Conservation (phyloP, 495 filamentous ascomycete species). For the Thermothielavioides terrestris region DNA sequence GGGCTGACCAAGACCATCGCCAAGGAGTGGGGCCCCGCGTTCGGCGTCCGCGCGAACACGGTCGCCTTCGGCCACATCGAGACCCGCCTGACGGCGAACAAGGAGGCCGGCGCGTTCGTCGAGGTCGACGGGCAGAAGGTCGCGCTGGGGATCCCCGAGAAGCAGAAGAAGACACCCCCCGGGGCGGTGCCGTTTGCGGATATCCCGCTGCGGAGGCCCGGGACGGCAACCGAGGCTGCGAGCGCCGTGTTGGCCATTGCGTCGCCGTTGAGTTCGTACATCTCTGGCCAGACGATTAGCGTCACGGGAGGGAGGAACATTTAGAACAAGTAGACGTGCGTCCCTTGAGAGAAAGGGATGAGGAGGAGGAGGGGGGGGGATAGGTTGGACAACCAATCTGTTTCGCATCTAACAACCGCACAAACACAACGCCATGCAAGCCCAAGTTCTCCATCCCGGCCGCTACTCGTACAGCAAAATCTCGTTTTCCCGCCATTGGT, state of each 20-base stretch:
- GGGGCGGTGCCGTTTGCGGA: constrained; percentile 45
- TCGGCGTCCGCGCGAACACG: constrained; percentile 76
- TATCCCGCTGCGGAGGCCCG: constrained; percentile 69
- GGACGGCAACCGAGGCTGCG: constrained; percentile 70
- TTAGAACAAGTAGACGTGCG: constrained; percentile 32
- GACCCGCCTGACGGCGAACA: constrained; percentile 69
- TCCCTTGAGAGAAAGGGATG: background rate
- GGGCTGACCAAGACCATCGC: constrained; percentile 80
- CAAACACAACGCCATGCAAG: constrained; percentile 15
- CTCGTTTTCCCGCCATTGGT: background rate
- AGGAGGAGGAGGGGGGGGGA: background rate
- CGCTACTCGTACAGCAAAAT: constrained; percentile 8
- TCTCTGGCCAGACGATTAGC: constrained; percentile 73
- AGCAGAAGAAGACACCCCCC: constrained; percentile 23
- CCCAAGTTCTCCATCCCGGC: background rate
- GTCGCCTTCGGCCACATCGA: constrained; percentile 72
- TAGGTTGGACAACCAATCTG: background rate
- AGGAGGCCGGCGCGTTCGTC: constrained; percentile 71
- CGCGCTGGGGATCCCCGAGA: constrained; percentile 63
- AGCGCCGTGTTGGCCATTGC: constrained; percentile 69
- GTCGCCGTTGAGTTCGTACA: constrained; percentile 71
- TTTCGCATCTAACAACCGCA: background rate
- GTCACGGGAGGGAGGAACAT: constrained; percentile 81
- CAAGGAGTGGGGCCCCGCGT: constrained; percentile 84
- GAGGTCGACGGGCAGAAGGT: constrained; percentile 71